These are phyloP conservation scores for Solanum habrochaites DNA, from an alignment of 257 asterid genomes.

Conservation along the genomic window DNA sequence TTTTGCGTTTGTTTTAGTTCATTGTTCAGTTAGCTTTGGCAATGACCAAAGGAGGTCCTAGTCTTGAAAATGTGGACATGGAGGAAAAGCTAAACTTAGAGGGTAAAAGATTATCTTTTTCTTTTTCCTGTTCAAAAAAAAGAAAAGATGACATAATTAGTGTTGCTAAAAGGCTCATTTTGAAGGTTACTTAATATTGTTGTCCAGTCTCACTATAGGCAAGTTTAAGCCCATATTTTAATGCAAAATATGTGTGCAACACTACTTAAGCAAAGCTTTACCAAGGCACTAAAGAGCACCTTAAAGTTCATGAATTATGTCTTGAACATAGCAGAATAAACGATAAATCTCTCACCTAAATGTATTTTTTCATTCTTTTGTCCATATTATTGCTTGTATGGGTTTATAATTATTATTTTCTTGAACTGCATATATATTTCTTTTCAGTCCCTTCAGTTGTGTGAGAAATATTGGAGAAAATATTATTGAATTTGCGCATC, in stretches of 20 bases:
- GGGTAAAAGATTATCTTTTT: not conserved
- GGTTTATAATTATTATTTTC: not conserved
- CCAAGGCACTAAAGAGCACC: not conserved
- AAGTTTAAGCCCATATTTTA: not conserved
- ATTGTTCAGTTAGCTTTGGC: not conserved
- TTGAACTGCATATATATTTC: not conserved
- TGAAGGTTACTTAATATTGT: not conserved
- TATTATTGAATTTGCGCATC: too few relatives aligned
- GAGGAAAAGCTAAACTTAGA: not conserved
- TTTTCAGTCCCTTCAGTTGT: not conserved
- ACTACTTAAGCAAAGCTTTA: not conserved
- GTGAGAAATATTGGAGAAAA: too few relatives aligned
- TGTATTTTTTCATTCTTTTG: not conserved
- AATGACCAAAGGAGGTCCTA: not conserved
- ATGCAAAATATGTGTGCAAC: not conserved
- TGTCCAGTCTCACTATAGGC: not conserved
- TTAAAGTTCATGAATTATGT: not conserved
- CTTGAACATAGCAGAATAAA: not conserved
- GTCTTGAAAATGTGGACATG: not conserved
- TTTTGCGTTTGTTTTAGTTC: not conserved
- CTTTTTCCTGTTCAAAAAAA: not conserved
- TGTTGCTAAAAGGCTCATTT: not conserved
- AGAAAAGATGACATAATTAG: not conserved
- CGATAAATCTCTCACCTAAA: not conserved
- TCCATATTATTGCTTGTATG: not conserved